Evolutionary conservation across 495 filamentous ascomycete genomes (phyloP), one percentile per base, ranked within the genome.

Genomic region (Choiromyces venosus): DNA sequence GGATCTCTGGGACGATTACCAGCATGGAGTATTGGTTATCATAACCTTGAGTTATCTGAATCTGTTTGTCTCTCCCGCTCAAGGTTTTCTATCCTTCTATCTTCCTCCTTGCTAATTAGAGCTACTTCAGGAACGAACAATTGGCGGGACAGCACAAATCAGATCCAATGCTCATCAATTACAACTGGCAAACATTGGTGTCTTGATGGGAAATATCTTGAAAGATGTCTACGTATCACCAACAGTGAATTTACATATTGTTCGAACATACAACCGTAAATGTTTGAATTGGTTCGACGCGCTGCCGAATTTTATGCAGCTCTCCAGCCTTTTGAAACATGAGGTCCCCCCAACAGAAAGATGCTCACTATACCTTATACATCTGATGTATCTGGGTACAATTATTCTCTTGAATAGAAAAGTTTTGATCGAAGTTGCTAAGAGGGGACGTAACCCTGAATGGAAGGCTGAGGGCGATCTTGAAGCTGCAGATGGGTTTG

Each of bases 361-460:
- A 25, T 29, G 46, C 8, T 37, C 69, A 19, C 46, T 71, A 38
- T 71, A 64, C 39, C 61, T 56, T 35, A 71, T 71, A 14, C 69
- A 71, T 37, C 61, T 71, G 9, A 71, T 71, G 69, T 65, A 71
- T 65, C 69, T 71, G 16, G 12, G 46, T 10, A 56, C 69, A 7
- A 71, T 71, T 21, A 71, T 71, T 35, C 69, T 71, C 36, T 71
- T 71, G 19, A 71, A 46, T 38, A 46, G 44, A 19, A 71, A 44
- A 29, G 69, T 71, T 37, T 64, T 65, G 69, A 37, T 65, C 33
- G 46, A 61, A 12, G 39, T 71, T 6, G 16, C 65, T 9, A 37
- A 56, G 7, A 37, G 69, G n/a, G 65, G 65, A 21, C 36, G 6
- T 1, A 64, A 38, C 33, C n/a, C n/a, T n/a, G n/a, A n/a, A n/a